phyloP scores from a whole-genome alignment of 2,329 filamentous ascomycete genomes.

The Fusarium devonianum region DNA sequence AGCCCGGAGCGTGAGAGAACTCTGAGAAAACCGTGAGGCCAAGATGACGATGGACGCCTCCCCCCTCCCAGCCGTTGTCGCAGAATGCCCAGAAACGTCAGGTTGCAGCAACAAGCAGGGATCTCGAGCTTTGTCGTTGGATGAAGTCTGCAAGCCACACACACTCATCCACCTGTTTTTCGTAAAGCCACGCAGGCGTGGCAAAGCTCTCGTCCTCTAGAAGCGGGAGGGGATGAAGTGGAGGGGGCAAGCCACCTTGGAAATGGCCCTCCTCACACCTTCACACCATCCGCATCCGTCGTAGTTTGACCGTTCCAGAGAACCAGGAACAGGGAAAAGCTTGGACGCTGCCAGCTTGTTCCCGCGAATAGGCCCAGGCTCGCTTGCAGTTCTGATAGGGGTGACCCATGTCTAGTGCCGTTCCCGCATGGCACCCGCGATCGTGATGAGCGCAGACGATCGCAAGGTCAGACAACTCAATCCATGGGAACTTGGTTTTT shows the following conservation, averaged over 20 bases:
- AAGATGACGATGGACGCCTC: neutral
- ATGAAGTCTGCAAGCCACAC: conserved; percentile 1
- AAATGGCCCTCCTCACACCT: neutral
- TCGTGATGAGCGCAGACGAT: conserved; percentile 30
- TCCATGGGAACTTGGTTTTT: neutral
- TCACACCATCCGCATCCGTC: too few species aligned
- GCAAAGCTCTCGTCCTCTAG: neutral
- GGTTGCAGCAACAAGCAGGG: conserved; percentile 18
- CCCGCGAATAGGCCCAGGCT: conserved; percentile 13
- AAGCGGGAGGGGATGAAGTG: too few species aligned
- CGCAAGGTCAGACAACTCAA: conserved; percentile 11
- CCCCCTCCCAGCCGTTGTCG: neutral
- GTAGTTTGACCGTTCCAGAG: too few species aligned
- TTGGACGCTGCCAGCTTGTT: conserved; percentile 9
- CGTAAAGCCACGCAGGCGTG: conserved; percentile 18
- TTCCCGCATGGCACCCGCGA: conserved; percentile 15
- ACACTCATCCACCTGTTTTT: neutral
- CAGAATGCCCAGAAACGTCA: conserved; percentile 15
- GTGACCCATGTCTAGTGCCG: conserved; percentile 26
- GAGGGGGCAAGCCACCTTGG: neutral
- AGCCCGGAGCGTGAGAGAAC: too few species aligned
- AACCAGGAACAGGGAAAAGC: conserved; percentile 7
- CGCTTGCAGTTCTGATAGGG: conserved; percentile 7
- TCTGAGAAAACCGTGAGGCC: neutral
- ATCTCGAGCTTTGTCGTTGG: conserved; percentile 8